phyloP scores from a whole-genome alignment of 768 basidiomycete species.

The Boletus edulis region DNA sequence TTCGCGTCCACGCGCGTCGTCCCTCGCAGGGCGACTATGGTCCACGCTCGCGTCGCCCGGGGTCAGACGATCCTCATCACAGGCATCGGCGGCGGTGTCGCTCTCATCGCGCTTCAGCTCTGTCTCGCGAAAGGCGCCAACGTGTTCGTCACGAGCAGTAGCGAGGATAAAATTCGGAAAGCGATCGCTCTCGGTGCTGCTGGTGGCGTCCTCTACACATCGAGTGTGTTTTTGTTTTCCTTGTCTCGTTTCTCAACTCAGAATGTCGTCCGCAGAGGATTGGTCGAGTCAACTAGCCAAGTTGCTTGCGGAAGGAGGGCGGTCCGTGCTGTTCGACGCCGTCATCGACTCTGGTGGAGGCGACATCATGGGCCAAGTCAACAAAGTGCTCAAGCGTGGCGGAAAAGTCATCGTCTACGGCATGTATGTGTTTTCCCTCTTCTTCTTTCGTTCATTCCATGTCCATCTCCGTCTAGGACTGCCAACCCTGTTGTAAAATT shows the following conservation, averaged over 20 bases:
- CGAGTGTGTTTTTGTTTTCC: slow-evolving; percentile 39
- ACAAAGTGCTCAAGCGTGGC: slow-evolving; percentile 52
- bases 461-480: slow-evolving; percentile 46
- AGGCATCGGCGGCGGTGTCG: slow-evolving; percentile 84
- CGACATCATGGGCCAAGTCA: slow-evolving; percentile 52
- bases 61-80: slow-evolving; percentile 80
- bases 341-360: slow-evolving; percentile 73
- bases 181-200: slow-evolving; percentile 68
- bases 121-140: slow-evolving; percentile 71
- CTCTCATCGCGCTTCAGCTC: slow-evolving; percentile 70
- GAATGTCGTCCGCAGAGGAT: slow-evolving; percentile 33
- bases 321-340: slow-evolving; percentile 43
- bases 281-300: slow-evolving; percentile 51
- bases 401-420: slow-evolving; percentile 65
- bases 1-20: neutral
- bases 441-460: slow-evolving; percentile 2
- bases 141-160: slow-evolving; percentile 82
- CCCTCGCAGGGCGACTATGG: slow-evolving; percentile 53
- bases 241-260: neutral
- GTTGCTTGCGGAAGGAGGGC: slow-evolving; percentile 37
- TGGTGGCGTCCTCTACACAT: slow-evolving; percentile 75
- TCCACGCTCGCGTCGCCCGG: slow-evolving; percentile 59
- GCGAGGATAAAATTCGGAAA: slow-evolving; percentile 61
- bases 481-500: slow-evolving; percentile 56
- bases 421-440: slow-evolving; percentile 39